phyloP scores from a whole-genome alignment of 1,284 basidiomycete genomes.

The Fistulinella cinereoalba region DNA sequence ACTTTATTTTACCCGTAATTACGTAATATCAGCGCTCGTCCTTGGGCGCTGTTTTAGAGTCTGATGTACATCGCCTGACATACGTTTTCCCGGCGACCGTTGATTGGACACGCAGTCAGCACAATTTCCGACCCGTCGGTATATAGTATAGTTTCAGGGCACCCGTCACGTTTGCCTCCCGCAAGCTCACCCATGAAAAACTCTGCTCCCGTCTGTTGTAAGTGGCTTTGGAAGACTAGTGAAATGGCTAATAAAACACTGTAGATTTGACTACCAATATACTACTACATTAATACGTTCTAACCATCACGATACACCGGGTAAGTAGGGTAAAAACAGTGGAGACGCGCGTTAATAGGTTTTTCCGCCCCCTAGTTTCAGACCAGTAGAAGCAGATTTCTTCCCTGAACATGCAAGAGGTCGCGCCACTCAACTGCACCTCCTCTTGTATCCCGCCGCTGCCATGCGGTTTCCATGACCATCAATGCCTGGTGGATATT shows the following conservation, averaged over 20 bases:
- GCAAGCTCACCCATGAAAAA: background rate
- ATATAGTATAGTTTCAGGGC: slow-evolving; percentile 26
- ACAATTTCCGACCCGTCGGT: slow-evolving; percentile 37
- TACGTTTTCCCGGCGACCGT: background rate
- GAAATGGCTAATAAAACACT: slow-evolving; percentile 14
- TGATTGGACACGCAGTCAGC: slow-evolving; percentile 22
- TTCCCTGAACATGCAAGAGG: slow-evolving; percentile 37
- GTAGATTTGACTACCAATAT: slow-evolving; percentile 16
- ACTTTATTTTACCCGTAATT: slow-evolving; percentile 21
- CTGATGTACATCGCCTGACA: too few relatives aligned
- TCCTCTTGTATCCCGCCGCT: slow-evolving; percentile 53
- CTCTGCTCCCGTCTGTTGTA: background rate
- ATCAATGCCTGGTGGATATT: slow-evolving; percentile 59
- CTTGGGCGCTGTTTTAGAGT: slow-evolving; percentile 20
- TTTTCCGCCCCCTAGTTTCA: slow-evolving; percentile 16
- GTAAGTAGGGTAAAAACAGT: slow-evolving; percentile 24
- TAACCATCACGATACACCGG: slow-evolving; percentile 14
- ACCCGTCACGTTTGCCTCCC: background rate
- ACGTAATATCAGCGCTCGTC: slow-evolving; percentile 18
- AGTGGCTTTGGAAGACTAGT: slow-evolving; percentile 4
- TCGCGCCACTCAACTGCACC: slow-evolving; percentile 62
- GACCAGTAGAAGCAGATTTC: slow-evolving; percentile 30
- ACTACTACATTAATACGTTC: slow-evolving; percentile 14
- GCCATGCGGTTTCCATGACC: slow-evolving; percentile 67
- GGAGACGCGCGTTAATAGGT: background rate